Base-by-base conservation (phyloP, 768 basidiomycete genomes). In the Leucocoprinus birnbaumii region DNA sequence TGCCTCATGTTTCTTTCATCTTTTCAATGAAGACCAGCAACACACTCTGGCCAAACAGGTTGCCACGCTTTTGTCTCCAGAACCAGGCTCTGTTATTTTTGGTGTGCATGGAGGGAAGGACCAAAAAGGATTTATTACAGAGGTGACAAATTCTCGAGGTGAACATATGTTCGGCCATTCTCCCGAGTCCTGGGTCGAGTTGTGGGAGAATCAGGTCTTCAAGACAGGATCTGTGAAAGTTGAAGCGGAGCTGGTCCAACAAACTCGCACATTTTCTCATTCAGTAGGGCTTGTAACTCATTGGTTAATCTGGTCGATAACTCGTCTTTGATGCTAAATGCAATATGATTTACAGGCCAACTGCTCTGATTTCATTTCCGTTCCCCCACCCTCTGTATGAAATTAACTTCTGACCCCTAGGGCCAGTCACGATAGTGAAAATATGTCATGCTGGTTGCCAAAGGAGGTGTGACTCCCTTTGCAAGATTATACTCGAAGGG, bases 91-190 rank as follows among this genome's bases (percentile, higher is more conserved):
- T 10, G 56, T 73, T 10, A 73, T 68, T 42, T 65, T 74, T 43
- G 72, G 73, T 13, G 59, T 60, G 16, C 80, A 82, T 58, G 63
- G 49, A 27, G 75, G 70, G 0, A 56, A 58, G 16, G 62, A 64
- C 14, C 61, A 63, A 27, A 37, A 56, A 46, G 55, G 53, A 14
- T 56, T 38, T 16, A 59, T 52, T 48, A 55, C 53, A 21, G 62
- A 42, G 40, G 51, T 42, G 22, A 57, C 54, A 41, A 43, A 26
- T 21, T 50, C 52, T 46, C 22, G 16, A 50, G 46, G 46, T 25
- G 13, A 9, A 7, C 37, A 18, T 19, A 54, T 58, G 57, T 50
- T 55, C 31, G 50, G 60, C 25, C 57, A 61, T 37, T 50, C 51
- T 37, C 45, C 62, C 38, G 58, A 59, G 42, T 44, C 19, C 11